Base-by-base conservation (phyloP, 495 filamentous ascomycete genomes). In the Collariella sp. region DNA sequence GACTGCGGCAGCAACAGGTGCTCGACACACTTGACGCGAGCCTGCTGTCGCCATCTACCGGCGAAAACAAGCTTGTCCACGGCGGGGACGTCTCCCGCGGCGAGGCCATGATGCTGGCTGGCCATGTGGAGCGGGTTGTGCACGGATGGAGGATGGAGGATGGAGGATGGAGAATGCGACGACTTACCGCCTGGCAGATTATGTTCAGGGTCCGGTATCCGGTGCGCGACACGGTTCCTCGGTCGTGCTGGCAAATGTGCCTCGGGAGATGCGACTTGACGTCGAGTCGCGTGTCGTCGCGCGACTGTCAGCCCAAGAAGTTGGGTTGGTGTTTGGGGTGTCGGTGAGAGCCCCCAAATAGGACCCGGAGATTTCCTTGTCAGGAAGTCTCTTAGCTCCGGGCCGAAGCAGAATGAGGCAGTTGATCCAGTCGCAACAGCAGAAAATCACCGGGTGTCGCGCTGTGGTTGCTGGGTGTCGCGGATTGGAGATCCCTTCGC, bases 301-400 rank as follows among this genome's bases (percentile, higher is more conserved):
- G 3, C 35, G 4, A 13, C 15, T 38, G 35, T 38, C 35, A 16
- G 10, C 35, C 12, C 35, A 16, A 15, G 5, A n/a, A 7, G 18
- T 55, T 20, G 46, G 50, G 16, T 36, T 46, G 39, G 42, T 35
- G 16, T 29, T 40, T 39, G 45, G 26, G 50, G 33, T 26, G 45
- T 29, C 26, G 26, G 26, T 31, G 26, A 43, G 24, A 43, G 50
- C 20, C 22, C 16, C n/a, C n/a, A n/a, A n/a, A n/a, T n/a, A n/a
- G n/a, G n/a, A n/a, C n/a, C 46, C 57, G 52, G 52, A 42, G 47
- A 41, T 51, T 46, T 46, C 36, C 52, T 46, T 41, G 47, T 49
- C 41, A 24, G 50, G 50, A 53, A 54, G 26, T 31, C 5, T 31
- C 26, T 20, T 50, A 6, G 20, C n/a, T 40, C 16, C 15, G 38